Base-by-base conservation (phyloP, 208 protist species). In the Wallacemonas rigidus region DNA sequence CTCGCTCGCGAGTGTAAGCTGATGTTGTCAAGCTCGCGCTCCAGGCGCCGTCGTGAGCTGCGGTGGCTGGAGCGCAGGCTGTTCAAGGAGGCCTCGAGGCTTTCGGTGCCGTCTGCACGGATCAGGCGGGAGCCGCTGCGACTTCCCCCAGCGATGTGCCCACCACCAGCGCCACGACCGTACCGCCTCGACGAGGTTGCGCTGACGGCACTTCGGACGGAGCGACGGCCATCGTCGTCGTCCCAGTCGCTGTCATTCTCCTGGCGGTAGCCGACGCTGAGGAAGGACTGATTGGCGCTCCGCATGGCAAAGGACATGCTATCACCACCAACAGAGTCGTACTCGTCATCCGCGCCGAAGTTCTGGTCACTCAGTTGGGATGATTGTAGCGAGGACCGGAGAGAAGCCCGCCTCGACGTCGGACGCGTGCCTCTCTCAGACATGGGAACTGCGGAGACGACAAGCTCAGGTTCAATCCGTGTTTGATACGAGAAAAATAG, bases 271-370 rank as follows among this genome's bases (percentile, higher is more conserved):
- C 40, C 60, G 11, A 45, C 60, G n/a, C 60, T 65, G 11, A 65
- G 60, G 43, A 65, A 65, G 14, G 60, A 65, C 11, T 65, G 60
- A 41, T 44, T 65, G 8, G 43, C 43, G n/a, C 60, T 65, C 6
- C 60, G 60, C 60, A 65, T 65, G 40, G 38, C 60, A 35, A 65
- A 65, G 14, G 60, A 65, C 60, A 65, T n/a, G 60, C 43, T 65
- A 41, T 65, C 60, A 17, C 60, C 45, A 14, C 8, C 60, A n/a
- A 50, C n/a, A 6, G 60, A 44, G 41, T 15, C 38, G 43, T 65
- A 9, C 15, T 65, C 60, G 15, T 65, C 60, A 26, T 65, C 60
- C 12, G 41, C n/a, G 60, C 7, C 41, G 6, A 35, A 65, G 60
- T 8, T 36, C 12, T 41, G 60, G 43, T 65, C 60, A 41, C 60